Conservation (phyloP, 106 monocot genomes). For the Triglochin maritima region DNA sequence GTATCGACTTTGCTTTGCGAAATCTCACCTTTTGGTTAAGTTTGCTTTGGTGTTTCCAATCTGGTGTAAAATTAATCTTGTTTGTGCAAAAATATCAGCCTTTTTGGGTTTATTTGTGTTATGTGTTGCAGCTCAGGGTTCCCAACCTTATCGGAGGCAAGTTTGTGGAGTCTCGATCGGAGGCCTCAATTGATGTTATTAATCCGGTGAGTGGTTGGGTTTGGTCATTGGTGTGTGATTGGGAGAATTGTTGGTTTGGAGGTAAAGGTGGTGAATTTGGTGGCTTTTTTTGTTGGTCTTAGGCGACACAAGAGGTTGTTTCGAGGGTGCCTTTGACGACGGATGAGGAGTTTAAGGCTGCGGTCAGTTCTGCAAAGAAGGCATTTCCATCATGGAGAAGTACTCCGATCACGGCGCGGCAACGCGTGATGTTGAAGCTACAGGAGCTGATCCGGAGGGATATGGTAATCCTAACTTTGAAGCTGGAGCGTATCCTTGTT, state of each 20-base stretch:
- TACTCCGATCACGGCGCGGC: slow-evolving; percentile 68
- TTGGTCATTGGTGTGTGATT: too few relatives aligned
- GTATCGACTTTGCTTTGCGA: too few relatives aligned
- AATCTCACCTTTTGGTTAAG: too few relatives aligned
- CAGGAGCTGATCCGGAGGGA: slow-evolving; percentile 88
- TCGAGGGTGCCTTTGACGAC: slow-evolving; percentile 77
- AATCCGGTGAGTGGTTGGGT: slow-evolving; percentile 58
- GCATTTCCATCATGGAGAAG: slow-evolving; percentile 87
- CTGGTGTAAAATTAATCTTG: too few relatives aligned
- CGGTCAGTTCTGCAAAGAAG: slow-evolving; percentile 56
- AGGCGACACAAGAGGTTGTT: slow-evolving; percentile 96
- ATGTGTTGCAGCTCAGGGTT: slow-evolving; percentile 49
- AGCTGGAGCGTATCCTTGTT: too few relatives aligned
- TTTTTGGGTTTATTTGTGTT: too few relatives aligned
- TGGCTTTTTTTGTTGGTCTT: not conserved
- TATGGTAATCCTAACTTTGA: slow-evolving; percentile 60
- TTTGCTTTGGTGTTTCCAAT: too few relatives aligned
- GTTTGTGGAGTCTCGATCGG: slow-evolving; percentile 65
- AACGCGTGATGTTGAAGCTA: slow-evolving; percentile 89
- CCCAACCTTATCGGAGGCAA: slow-evolving; percentile 81
- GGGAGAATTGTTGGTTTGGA: too few relatives aligned
- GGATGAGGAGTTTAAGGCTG: slow-evolving; percentile 69
- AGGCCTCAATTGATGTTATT: slow-evolving; percentile 61
- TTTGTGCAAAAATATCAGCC: too few relatives aligned
- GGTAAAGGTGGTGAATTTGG: too few relatives aligned